Conservation (phyloP, 176 grass and related monocot species). For the Aegilops tauschii region DNA sequence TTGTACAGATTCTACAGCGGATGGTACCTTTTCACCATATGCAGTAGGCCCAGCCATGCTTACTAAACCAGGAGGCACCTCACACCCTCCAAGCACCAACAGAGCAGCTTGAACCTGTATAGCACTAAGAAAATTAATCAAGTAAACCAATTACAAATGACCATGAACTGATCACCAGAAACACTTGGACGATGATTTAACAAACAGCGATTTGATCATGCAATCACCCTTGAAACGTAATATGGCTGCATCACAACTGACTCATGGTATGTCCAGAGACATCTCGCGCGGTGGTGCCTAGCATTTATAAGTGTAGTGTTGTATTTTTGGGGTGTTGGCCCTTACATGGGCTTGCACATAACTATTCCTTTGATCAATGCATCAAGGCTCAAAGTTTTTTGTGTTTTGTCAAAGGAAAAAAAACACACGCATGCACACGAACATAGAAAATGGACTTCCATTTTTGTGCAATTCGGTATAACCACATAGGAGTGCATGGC, state of each 20-base stretch:
- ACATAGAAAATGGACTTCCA: not conserved
- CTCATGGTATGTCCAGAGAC: not conserved
- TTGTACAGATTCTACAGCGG: not conserved
- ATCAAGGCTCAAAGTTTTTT: not conserved
- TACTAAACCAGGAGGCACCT: slow-evolving; percentile 52
- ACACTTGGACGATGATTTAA: slow-evolving; percentile 8
- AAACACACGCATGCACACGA: not conserved
- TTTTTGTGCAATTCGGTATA: not conserved
- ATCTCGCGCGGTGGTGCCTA: not conserved
- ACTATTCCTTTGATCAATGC: not conserved
- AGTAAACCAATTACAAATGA: not conserved
- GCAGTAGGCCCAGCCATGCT: slow-evolving; percentile 41
- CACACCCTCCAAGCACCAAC: slow-evolving; percentile 66
- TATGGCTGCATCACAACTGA: slow-evolving; percentile 8
- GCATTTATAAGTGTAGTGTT: not conserved
- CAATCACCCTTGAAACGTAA: slow-evolving; percentile 3
- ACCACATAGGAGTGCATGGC: not conserved
- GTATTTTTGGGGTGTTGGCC: not conserved
- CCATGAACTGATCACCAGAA: not conserved
- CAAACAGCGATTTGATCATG: slow-evolving; percentile 14
- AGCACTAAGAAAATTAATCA: slow-evolving; percentile 11
- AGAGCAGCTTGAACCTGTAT: slow-evolving; percentile 72
- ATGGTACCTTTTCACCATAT: slow-evolving; percentile 49
- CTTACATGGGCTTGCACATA: not conserved
- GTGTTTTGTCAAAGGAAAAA: not conserved